Evolutionary conservation across 805 yeast genomes (phyloP), one percentile per base, ranked within the genome.

Genomic region (Metschnikowia vanudenii): DNA sequence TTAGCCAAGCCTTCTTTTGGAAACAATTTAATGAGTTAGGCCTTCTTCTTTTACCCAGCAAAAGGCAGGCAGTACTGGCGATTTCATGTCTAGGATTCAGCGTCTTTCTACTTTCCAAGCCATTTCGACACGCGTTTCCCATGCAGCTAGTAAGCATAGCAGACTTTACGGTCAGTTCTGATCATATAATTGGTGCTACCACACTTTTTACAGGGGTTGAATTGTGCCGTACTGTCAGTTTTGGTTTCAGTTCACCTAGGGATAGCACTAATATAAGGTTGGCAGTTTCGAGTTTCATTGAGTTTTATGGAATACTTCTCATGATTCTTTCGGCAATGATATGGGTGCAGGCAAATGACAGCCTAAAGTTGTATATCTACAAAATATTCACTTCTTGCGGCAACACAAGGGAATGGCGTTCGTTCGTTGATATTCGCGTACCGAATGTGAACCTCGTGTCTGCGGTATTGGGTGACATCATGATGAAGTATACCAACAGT

Each of bases 151-250:
- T 51, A 33, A 37, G 40, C 14, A 18, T 22, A 8, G 39, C 34
- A 20, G 9, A 31, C 14, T 20, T 54, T 32, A 31, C 26, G 13
- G 14, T 68, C n/a, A 58, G 54, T 11, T 59, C 56, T 12, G 71
- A 67, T 44, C 67, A 67, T 41, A 22, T 65, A 19, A 52, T 52
- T 36, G 44, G 56, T 37, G 45, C 67, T 11, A 22, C 45, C 28
- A 20, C 33, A 13, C 14, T 46, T 5, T 43, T 46, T 29, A 8
- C 36, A 3, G 39, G 36, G 17, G 13, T 44, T 17, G 49, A 44
- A n/a, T 43, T 46, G 46, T 41, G 41, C 13, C 41, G 40, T n/a
- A 17, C 14, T 3, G 39, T 26, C 31, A 29, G 33, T 24, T 16
- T 20, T 28, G 26, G 41, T 13, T 9, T 33, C 36, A 9, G 28